A percentile compares a stretch with the other conserved stretches of the same genome.
These are phyloP conservation scores for Gentiana dahurica DNA, from an alignment of 257 asterid species.

Conservation along the genomic window DNA sequence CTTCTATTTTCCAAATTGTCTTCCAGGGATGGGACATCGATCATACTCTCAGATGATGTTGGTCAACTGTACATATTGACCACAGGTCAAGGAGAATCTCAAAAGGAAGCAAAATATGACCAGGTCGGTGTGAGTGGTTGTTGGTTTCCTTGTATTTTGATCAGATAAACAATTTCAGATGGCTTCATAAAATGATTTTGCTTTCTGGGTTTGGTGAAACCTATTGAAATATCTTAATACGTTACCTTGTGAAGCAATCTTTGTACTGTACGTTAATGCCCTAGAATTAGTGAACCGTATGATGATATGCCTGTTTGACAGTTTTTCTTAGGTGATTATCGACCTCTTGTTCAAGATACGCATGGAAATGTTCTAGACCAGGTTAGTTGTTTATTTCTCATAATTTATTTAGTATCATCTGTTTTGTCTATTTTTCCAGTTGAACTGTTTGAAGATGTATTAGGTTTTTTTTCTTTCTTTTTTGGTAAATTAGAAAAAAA, in stretches of 20 bases:
- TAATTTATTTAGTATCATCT: neutral
- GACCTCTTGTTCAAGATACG: constrained; percentile 89
- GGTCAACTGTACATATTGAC: constrained; percentile 80
- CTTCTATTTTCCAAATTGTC: constrained; percentile 1
- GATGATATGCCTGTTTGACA: constrained; percentile 28
- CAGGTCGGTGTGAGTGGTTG: constrained; percentile 41
- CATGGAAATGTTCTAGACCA: constrained; percentile 95
- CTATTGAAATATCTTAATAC: too few species aligned
- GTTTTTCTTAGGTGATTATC: constrained; percentile 95
- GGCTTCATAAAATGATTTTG: constrained; percentile 7
- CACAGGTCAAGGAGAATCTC: constrained; percentile 97
- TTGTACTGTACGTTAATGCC: neutral
- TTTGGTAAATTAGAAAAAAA: neutral
- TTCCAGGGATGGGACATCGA: constrained; percentile 94
- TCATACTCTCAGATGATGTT: constrained; percentile 91
- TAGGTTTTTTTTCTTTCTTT: neutral
- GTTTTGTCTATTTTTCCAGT: constrained; percentile 6
- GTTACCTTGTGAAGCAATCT: too few species aligned
- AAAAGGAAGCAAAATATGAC: constrained; percentile 82
- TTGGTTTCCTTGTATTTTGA: constrained; percentile 6
- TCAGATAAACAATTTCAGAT: constrained; percentile 3
- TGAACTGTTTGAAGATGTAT: neutral
- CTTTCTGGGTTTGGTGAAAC: too few species aligned
- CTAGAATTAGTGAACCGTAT: neutral
- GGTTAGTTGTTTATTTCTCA: constrained; percentile 30